Evolutionary conservation across 768 basidiomycete species (phyloP), one percentile per base, ranked within the genome.

Genomic region (Leccinum pellstonianum): DNA sequence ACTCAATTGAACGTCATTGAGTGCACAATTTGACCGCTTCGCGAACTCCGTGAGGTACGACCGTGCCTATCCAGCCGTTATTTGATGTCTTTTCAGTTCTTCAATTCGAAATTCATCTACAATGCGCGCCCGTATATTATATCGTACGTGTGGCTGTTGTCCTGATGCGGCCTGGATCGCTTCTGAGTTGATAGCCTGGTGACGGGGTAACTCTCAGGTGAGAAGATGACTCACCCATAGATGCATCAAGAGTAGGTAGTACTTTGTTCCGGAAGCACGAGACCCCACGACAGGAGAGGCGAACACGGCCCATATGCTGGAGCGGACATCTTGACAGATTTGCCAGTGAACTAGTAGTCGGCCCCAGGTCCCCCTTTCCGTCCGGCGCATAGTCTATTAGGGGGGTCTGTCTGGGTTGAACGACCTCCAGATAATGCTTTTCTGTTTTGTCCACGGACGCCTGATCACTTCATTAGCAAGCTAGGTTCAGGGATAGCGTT

Each of bases 311-410:
- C 35, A 37, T 37, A 37, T 41, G 53, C 10, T 31, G 62, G 58
- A 15, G 53, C 43, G 19, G 66, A 57, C 23, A 54, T 12, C 46
- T 69, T 69, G 52, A 37, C 23, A 12, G 72, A 55, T 37, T 1
- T 62, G n/a, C 8, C 12, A 2, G 12, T 6, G 17, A 4, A 41
- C 37, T 17, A 21, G 11, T 47, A 47, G 21, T 23, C 59, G 62
- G n/a, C 64, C 56, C 35, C 70, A 71, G 14, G 66, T 50, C 0
- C 47, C 35, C 47, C 61, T 29, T 58, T 62, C 23, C 62, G 61
- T 52, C 55, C 61, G 51, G 66, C 7, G 5, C 63, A 63, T 27
- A 29, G 29, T 29, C 35, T 37, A 37, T 37, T 0, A 61, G 17
- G 14, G 54, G 53, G 60, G 2, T 61, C 67, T 4, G 66, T 29